Conservation (phyloP, 768 basidiomycete genomes). For the Suillus discolor region DNA sequence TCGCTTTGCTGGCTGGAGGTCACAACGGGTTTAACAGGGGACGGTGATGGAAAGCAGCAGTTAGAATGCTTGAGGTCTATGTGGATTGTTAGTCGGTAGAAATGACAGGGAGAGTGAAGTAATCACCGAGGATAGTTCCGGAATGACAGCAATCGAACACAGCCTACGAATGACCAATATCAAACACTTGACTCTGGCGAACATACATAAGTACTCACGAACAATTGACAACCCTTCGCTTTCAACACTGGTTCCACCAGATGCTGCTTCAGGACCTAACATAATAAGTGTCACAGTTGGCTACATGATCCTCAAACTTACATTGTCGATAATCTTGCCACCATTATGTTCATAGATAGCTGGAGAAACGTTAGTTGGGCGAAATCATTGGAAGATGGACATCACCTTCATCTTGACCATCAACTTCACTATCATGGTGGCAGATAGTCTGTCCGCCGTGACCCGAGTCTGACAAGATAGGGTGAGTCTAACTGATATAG, state of each 20-base stretch:
- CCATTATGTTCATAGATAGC: slow-evolving; percentile 12
- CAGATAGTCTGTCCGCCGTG: slow-evolving; percentile 23
- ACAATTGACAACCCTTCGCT: slow-evolving; percentile 13
- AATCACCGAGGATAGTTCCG: slow-evolving; percentile 26
- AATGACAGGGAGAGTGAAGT: background rate
- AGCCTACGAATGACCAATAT: slow-evolving; percentile 15
- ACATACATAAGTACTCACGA: background rate
- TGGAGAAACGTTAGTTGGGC: background rate
- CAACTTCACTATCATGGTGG: slow-evolving; percentile 43
- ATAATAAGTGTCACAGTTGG: background rate
- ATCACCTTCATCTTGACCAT: slow-evolving; percentile 51
- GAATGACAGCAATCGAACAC: slow-evolving; percentile 36
- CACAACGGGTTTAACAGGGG: background rate
- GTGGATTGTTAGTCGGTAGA: background rate
- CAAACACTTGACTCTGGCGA: background rate
- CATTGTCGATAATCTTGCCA: slow-evolving; percentile 25
- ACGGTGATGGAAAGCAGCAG: slow-evolving; percentile 11
- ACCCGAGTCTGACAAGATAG: slow-evolving; percentile 19
- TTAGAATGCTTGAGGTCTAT: slow-evolving; percentile 23
- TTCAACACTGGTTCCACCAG: slow-evolving; percentile 22
- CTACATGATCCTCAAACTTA: slow-evolving; percentile 8
- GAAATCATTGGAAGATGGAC: background rate
- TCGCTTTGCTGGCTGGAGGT: background rate
- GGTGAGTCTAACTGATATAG: background rate
- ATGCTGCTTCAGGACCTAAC: slow-evolving; percentile 22